Base-by-base conservation (phyloP, 371 early-diverging fungal species). In the Saksenaea vasiformis region DNA sequence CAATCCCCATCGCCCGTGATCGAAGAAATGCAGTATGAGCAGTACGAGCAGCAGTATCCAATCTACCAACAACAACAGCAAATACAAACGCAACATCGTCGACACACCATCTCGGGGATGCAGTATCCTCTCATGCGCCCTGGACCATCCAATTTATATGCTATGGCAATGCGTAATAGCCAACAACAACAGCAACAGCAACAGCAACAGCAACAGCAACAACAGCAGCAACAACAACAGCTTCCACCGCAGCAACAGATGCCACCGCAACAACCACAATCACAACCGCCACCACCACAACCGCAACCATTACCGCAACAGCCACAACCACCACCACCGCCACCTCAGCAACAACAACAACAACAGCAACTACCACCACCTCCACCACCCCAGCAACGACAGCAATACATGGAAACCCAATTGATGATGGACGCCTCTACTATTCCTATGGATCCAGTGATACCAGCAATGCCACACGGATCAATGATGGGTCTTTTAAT, bases 401-500 rank as follows among this genome's bases (percentile, higher is more conserved):
- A 70, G 10, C 58, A 43, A 26, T 31, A 56, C 56, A 27, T 26
- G 15, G 31, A 19, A n/a, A 15, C 14, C 31, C 15, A 39, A 56
- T 54, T 71, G 57, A 31, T 72, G 61, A 51, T 72, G 53, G 68
- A 68, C 54, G 61, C 65, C 31, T 56, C 64, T 14, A 47, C 22
- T 36, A 69, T 68, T 58, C 72, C 75, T n/a, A 71, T 72, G 74
- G 74, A 74, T 41, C 77, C 77, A n/a, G 66, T 65, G 27, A 65
- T 76, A 39, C 72, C 72, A 43, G 65, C 70, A 43, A 55, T 73
- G 1, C 74, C 74, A 7, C 59, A 64, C 47, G 75, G 70, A 54
- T 78, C 78, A 5, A 78, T 78, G 78, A 78, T 78, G 78, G 68
- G 70, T 11, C 58, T 78, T n/a, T 43, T 78, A 19, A 56, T 73